These are phyloP conservation scores for Carex cristatella DNA, from an alignment of 176 grass and related monocot genomes.

Conservation along the genomic window DNA sequence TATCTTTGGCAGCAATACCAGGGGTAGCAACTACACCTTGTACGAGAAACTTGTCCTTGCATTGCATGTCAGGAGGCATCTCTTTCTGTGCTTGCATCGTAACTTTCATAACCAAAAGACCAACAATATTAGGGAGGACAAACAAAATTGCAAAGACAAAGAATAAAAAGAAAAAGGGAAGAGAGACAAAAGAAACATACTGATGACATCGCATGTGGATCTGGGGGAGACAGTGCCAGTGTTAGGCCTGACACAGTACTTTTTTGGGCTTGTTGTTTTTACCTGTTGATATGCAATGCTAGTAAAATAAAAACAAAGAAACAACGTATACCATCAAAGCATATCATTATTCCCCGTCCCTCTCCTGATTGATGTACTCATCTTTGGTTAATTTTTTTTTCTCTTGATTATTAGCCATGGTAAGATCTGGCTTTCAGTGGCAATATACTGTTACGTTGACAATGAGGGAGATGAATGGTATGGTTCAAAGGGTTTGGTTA, in stretches of 20 bases:
- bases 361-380: no score
- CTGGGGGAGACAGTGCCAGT: conserved; percentile 22
- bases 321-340: background rate
- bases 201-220: conserved; percentile 33
- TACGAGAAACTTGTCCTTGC: conserved; percentile 44
- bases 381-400: no score
- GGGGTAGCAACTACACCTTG: conserved; percentile 20
- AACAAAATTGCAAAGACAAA: conserved; percentile 4
- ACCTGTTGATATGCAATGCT: conserved; percentile 19
- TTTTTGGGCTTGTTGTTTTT: conserved; percentile 36
- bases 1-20: conserved; percentile 9
- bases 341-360: background rate
- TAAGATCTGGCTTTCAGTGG: no score
- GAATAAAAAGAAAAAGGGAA: background rate
- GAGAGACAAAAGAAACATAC: conserved; percentile 12
- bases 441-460: no score
- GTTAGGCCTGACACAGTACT: conserved; percentile 40
- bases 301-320: background rate
- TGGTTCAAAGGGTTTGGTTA: no score
- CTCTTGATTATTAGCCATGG: no score
- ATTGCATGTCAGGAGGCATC: conserved; percentile 33
- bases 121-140: background rate
- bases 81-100: conserved; percentile 34
- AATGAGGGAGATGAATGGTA: no score
- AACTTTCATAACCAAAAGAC: conserved; percentile 22